These are phyloP conservation scores for Aphanomyces stellatus DNA, from an alignment of 352 stramenopile genomes.

Conservation along the genomic window DNA sequence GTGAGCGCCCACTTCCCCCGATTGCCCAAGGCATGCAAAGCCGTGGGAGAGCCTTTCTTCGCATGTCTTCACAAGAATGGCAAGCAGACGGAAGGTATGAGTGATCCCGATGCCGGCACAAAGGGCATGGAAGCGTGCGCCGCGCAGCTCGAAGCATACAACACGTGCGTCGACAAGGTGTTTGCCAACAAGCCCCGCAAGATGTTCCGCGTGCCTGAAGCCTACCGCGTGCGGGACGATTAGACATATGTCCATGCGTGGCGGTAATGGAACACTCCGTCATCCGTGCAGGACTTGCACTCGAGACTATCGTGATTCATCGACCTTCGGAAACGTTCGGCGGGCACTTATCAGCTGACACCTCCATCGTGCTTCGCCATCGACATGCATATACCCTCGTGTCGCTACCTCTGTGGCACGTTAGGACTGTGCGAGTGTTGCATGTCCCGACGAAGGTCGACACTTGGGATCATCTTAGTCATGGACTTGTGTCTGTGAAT, in stretches of 20 bases:
- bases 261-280: no score
- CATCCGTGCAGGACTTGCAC: no score
- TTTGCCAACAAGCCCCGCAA: conserved; percentile 48
- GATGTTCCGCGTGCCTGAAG: conserved; percentile 73
- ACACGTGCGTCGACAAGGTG: conserved; percentile 56
- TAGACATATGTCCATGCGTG: background rate
- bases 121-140: conserved; percentile 50
- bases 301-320: no score
- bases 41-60: conserved; percentile 62
- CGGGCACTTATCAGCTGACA: no score
- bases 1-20: conserved; percentile 73
- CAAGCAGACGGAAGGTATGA: conserved; percentile 49
- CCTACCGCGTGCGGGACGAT: conserved; percentile 57
- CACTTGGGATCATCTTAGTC: no score
- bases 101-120: conserved; percentile 56
- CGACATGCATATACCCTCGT: no score
- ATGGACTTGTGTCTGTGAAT: no score
- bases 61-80: conserved; percentile 74
- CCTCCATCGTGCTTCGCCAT: no score
- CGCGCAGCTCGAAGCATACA: conserved; percentile 52
- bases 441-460: no score
- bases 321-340: no score
- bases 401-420: no score
- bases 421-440: no score
- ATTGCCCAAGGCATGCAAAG: conserved; percentile 60